A percentile compares a stretch with the other conserved stretches of the same genome.
Conservation (phyloP, 495 filamentous ascomycete genomes). For the Penicillium dipodomyicola region DNA sequence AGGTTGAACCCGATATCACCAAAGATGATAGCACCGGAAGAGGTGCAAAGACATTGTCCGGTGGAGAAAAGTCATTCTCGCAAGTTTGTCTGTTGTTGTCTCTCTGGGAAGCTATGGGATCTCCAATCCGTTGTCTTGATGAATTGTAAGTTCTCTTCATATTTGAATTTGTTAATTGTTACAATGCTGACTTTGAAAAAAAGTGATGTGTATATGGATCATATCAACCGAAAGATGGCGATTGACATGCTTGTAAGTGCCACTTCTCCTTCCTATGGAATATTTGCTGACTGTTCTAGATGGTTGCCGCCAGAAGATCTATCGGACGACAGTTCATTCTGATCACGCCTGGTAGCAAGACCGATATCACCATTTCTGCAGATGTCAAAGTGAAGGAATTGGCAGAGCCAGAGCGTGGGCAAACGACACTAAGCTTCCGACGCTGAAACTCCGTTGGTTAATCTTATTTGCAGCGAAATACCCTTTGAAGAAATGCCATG, state of each 20-base stretch:
- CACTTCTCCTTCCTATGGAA: not conserved
- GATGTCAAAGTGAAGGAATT: slow-evolving; percentile 88
- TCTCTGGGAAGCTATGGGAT: slow-evolving; percentile 98
- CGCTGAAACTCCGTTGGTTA: slow-evolving; percentile 5
- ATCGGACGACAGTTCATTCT: slow-evolving; percentile 92
- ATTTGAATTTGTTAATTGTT: not conserved
- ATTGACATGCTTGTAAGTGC: slow-evolving; percentile 86
- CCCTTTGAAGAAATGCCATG: not conserved
- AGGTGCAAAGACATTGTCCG: slow-evolving; percentile 85
- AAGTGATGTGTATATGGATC: slow-evolving; percentile 98
- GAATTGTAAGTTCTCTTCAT: slow-evolving; percentile 65
- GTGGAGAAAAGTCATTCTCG: slow-evolving; percentile 96
- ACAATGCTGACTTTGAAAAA: slow-evolving; percentile 20
- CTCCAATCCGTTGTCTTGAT: slow-evolving; percentile 89
- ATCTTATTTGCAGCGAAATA: slow-evolving; percentile 1
- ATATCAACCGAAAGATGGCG: slow-evolving; percentile 87
- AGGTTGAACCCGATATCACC: slow-evolving; percentile 78
- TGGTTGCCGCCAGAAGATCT: slow-evolving; percentile 75
- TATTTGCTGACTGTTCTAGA: slow-evolving; percentile 47
- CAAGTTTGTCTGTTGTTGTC: slow-evolving; percentile 89
- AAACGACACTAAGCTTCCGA: slow-evolving; percentile 37
- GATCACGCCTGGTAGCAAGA: slow-evolving; percentile 89
- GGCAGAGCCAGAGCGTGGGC: slow-evolving; percentile 60
- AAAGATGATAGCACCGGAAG: slow-evolving; percentile 62
- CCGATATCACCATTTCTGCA: slow-evolving; percentile 61